Evolutionary conservation across 495 filamentous ascomycete species (phyloP).

Genomic region (Penicillium goetzii): DNA sequence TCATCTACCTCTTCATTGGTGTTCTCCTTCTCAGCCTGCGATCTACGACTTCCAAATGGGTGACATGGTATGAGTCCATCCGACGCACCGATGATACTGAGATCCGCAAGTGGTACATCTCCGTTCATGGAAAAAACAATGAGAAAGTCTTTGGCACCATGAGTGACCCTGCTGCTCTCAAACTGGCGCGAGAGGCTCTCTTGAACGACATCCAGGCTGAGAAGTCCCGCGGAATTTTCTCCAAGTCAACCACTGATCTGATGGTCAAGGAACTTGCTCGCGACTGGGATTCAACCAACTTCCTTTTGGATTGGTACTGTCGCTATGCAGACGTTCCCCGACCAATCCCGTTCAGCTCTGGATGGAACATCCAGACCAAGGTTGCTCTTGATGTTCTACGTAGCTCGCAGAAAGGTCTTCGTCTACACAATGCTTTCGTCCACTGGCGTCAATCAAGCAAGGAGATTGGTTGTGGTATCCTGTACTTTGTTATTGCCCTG

Average conservation of each 20-base stretch:
- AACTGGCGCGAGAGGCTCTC: conserved; percentile 52
- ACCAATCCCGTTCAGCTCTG: conserved; percentile 62
- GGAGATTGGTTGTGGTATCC: conserved; percentile 60
- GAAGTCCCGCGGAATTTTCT: conserved; percentile 45
- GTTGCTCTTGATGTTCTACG: conserved; percentile 58
- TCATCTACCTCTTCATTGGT: conserved; percentile 51
- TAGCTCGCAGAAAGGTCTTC: conserved; percentile 59
- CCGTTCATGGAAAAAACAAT: conserved; percentile 36
- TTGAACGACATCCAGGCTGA: conserved; percentile 50
- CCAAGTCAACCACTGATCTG: conserved; percentile 44
- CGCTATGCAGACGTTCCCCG: conserved; percentile 52
- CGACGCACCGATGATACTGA: conserved; percentile 52
- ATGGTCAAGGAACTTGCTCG: conserved; percentile 53
- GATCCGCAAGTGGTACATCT: conserved; percentile 53
- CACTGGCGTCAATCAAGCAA: conserved; percentile 62
- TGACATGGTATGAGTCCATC: conserved; percentile 52
- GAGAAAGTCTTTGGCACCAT: conserved; percentile 43
- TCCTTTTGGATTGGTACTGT: conserved; percentile 64
- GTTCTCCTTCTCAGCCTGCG: conserved; percentile 51
- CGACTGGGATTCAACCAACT: conserved; percentile 61
- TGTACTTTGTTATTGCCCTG: conserved; percentile 63
- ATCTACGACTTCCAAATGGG: conserved; percentile 53
- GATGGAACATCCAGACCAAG: conserved; percentile 63
- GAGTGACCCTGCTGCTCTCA: conserved; percentile 50
- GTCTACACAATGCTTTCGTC: conserved; percentile 64